Evolutionary conservation across 371 early-diverging fungal genomes (phyloP).

Genomic region (Mucor saturninus): DNA sequence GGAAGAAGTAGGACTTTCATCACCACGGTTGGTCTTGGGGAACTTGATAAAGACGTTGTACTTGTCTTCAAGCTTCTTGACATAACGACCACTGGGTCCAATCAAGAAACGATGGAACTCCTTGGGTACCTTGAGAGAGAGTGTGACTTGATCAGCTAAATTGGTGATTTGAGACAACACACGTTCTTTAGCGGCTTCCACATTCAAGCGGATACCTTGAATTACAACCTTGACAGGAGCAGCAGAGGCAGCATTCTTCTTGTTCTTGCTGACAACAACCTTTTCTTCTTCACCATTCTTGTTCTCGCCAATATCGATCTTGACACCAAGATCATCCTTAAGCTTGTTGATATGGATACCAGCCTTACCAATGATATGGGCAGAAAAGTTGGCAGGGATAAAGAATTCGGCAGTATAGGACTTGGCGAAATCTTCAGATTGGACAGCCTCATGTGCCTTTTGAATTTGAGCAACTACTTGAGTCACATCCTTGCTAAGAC

Average conservation of each 20-base stretch:
- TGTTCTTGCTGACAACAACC: slow-evolving; percentile 28
- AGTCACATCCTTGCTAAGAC: slow-evolving; percentile 78
- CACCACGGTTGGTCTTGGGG: slow-evolving; percentile 63
- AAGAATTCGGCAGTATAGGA: slow-evolving; percentile 70
- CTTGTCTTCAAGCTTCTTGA: slow-evolving; percentile 81
- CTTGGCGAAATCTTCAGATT: slow-evolving; percentile 68
- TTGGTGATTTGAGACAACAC: slow-evolving; percentile 71
- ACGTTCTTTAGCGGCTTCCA: slow-evolving; percentile 74
- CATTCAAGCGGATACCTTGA: slow-evolving; percentile 81
- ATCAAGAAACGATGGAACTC: slow-evolving; percentile 78
- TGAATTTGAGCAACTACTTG: slow-evolving; percentile 69
- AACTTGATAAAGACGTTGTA: slow-evolving; percentile 79
- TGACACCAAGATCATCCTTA: slow-evolving; percentile 79
- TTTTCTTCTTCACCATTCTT: slow-evolving; percentile 41
- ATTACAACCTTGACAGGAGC: slow-evolving; percentile 70
- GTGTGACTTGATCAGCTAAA: slow-evolving; percentile 74
- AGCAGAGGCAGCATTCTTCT: slow-evolving; percentile 48
- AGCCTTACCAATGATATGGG: slow-evolving; percentile 89
- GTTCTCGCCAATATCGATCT: slow-evolving; percentile 73
- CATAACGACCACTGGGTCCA: slow-evolving; percentile 79
- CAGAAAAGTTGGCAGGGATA: slow-evolving; percentile 73
- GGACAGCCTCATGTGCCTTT: slow-evolving; percentile 68
- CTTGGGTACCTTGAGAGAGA: slow-evolving; percentile 65
- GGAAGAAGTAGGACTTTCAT: slow-evolving; percentile 35
- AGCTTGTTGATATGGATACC: slow-evolving; percentile 82